phyloP scores from a whole-genome alignment of 768 basidiomycete genomes.

The Leccinum subtestaceum region DNA sequence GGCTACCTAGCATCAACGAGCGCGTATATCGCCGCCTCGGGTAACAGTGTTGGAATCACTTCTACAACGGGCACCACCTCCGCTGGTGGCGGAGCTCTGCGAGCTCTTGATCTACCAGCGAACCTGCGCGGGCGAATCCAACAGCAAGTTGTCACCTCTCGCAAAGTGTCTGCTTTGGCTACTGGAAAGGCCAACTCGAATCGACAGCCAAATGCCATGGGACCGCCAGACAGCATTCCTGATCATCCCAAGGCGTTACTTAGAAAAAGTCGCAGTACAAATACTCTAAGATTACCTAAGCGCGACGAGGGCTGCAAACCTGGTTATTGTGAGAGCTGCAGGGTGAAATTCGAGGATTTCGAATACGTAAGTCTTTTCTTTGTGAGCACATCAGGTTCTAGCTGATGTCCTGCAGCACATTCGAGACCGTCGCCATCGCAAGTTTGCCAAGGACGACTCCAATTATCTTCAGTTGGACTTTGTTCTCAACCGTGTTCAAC shows the following conservation, averaged over 20 bases:
- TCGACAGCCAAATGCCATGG: slow-evolving; percentile 48
- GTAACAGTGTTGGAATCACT: slow-evolving; percentile 91
- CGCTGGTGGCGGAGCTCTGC: slow-evolving; percentile 44
- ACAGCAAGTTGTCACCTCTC: slow-evolving; percentile 66
- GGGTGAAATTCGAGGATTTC: slow-evolving; percentile 87
- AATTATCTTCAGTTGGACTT: slow-evolving; percentile 81
- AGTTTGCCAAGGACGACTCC: slow-evolving; percentile 71
- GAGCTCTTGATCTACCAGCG: slow-evolving; percentile 50
- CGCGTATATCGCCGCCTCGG: slow-evolving; percentile 85
- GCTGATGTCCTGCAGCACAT: slow-evolving; percentile 56
- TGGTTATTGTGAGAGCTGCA: slow-evolving; percentile 97
- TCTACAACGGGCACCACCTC: slow-evolving; percentile 89
- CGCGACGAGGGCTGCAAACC: slow-evolving; percentile 87
- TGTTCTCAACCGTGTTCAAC: slow-evolving; percentile 61
- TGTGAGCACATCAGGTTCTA: neutral
- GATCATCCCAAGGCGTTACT: slow-evolving; percentile 47
- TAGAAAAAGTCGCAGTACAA: slow-evolving; percentile 78
- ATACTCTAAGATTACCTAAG: slow-evolving; percentile 68
- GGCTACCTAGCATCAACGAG: slow-evolving; percentile 62
- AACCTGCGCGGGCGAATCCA: slow-evolving; percentile 55
- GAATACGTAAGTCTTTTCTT: slow-evolving; percentile 49
- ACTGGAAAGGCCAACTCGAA: slow-evolving; percentile 26
- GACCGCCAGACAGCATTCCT: slow-evolving; percentile 62
- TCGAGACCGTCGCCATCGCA: slow-evolving; percentile 66
- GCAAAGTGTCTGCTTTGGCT: slow-evolving; percentile 40